Conservation (phyloP, 495 filamentous ascomycete genomes). For the Venustampulla echinocandica region DNA sequence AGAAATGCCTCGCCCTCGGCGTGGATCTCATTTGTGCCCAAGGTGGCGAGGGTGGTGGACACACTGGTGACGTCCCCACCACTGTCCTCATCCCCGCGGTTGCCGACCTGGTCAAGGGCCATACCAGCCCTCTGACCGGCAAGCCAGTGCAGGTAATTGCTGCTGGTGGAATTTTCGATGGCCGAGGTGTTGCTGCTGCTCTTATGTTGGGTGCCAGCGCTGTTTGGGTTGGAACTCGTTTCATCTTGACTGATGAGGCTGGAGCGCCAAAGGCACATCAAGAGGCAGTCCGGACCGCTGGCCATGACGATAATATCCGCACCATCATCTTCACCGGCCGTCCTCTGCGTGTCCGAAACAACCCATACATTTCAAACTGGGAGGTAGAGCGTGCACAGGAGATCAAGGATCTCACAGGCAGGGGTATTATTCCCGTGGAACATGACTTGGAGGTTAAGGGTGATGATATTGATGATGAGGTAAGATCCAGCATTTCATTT, state of each 20-base stretch:
- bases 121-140: conserved; percentile 81
- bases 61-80: conserved; percentile 86
- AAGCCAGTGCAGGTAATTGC: conserved; percentile 82
- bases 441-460: conserved; percentile 80
- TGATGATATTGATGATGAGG: conserved; percentile 42
- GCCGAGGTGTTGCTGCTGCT: conserved; percentile 78
- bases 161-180: conserved; percentile 91
- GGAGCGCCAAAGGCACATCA: conserved; percentile 91
- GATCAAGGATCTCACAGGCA: conserved; percentile 81
- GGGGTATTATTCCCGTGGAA: conserved; percentile 89
- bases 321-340: conserved; percentile 98
- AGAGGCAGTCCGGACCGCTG: conserved; percentile 86
- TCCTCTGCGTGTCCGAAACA: conserved; percentile 85
- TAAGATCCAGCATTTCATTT: no score
- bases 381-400: conserved; percentile 81
- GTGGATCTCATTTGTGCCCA: conserved; percentile 90
- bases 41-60: conserved; percentile 85
- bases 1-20: conserved; percentile 83
- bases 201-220: conserved; percentile 87
- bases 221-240: conserved; percentile 95
- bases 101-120: conserved; percentile 68
- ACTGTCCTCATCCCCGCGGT: conserved; percentile 86
- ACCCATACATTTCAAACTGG: conserved; percentile 91
- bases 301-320: conserved; percentile 89
- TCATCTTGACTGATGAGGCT: conserved; percentile 88